Percentiles rank a stretch among this genome's conserved stretches.
Evolutionary conservation across 441 rosid genomes (phyloP).

Genomic region (Adansonia grandidieri): DNA sequence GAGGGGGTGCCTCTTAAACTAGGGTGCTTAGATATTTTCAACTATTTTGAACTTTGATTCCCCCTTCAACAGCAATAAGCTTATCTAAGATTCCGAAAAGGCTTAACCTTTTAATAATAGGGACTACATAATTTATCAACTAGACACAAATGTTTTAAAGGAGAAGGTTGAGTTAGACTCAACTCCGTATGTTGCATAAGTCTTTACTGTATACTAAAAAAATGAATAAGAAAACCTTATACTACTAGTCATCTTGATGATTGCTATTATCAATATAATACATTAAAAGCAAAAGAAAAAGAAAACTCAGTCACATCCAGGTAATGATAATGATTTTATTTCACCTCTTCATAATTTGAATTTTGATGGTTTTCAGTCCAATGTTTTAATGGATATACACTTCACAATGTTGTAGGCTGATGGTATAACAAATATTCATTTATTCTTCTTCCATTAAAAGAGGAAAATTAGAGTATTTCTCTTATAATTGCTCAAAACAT

Average conservation of each 20-base stretch:
- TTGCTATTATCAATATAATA: neutral
- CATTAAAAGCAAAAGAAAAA: constrained; percentile 1
- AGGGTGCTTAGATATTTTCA: neutral
- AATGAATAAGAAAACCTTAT: neutral
- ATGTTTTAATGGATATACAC: neutral
- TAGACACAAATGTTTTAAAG: neutral
- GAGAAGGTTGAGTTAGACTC: neutral
- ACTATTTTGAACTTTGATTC: neutral
- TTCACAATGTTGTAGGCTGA: neutral
- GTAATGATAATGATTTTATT: neutral
- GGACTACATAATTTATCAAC: neutral
- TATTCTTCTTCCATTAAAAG: neutral
- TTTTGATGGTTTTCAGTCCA: neutral
- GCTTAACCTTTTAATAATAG: neutral
- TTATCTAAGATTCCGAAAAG: neutral
- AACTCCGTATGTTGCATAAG: neutral
- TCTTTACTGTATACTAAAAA: neutral
- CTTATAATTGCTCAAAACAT: constrained; percentile 9
- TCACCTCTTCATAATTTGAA: neutral
- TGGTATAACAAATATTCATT: neutral
- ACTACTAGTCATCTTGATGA: neutral
- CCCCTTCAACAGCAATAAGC: neutral
- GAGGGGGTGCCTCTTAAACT: neutral
- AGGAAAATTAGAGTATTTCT: neutral
- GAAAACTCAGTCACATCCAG: neutral